These are phyloP conservation scores for Tulasnella sp. DNA, from an alignment of 768 basidiomycete species.

Conservation along the genomic window DNA sequence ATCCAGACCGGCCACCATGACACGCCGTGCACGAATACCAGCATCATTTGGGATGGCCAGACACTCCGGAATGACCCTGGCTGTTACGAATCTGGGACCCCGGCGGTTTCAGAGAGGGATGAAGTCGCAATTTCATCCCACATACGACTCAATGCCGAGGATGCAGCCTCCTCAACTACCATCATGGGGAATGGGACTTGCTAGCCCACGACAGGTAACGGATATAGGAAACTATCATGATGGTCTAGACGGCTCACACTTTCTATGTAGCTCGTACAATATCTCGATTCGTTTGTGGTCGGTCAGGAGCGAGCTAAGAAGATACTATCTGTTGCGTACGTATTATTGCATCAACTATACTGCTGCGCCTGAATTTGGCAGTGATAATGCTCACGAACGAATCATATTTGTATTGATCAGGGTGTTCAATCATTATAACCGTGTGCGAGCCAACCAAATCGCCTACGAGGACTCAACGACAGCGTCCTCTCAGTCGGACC, in stretches of 20 bases:
- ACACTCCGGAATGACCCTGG: no score
- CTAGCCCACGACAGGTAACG: constrained; percentile 47
- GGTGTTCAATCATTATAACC: constrained; percentile 91
- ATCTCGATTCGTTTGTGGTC: constrained; percentile 79
- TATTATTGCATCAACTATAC: constrained; percentile 19
- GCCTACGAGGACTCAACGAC: background rate
- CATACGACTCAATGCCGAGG: background rate
- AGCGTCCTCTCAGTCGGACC: constrained; percentile 7
- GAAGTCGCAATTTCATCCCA: no score
- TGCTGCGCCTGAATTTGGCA: background rate
- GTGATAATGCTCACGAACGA: background rate
- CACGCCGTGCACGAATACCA: background rate
- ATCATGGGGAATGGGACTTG: constrained; percentile 30
- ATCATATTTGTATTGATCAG: constrained; percentile 30
- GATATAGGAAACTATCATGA: background rate
- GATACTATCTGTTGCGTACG: constrained; percentile 86
- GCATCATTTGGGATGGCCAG: no score
- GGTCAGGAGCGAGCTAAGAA: constrained; percentile 92
- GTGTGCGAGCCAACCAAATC: constrained; percentile 29
- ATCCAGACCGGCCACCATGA: background rate
- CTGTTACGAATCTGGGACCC: no score
- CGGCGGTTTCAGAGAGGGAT: no score
- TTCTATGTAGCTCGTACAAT: constrained; percentile 55
- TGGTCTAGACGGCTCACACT: background rate
- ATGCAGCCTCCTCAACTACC: constrained; percentile 1